These are phyloP conservation scores for Eimeria necatrix DNA, from an alignment of 169 alveolate species.

Conservation along the genomic window DNA sequence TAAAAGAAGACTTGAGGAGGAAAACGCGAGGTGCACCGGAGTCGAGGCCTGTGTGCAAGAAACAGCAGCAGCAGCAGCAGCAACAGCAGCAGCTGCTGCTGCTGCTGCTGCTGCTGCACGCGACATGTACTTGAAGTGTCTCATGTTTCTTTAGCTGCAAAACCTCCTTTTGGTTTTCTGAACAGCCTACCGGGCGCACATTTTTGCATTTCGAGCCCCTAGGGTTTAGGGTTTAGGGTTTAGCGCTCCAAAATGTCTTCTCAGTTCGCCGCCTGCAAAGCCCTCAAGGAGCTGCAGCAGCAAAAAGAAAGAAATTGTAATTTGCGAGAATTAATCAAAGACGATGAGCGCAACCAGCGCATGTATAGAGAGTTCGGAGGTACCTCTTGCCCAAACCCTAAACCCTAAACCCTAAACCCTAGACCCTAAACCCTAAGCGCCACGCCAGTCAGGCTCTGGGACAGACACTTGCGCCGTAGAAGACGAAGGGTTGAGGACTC, in stretches of 20 bases:
- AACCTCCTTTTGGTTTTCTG: not conserved
- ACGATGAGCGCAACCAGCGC: conserved; percentile 4
- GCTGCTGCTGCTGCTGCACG: not conserved
- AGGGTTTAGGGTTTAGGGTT: conserved; percentile 37
- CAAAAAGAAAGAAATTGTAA: not conserved
- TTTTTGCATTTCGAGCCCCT: not conserved
- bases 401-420: conserved; percentile 5
- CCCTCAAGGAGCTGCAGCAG: not conserved
- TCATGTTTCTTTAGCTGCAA: not conserved
- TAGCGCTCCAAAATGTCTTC: not conserved
- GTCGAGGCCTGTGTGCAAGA: not conserved
- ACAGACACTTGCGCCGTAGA: too few species aligned
- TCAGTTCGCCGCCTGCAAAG: not conserved
- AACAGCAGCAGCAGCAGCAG: conserved; percentile 30
- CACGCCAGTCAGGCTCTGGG: too few species aligned
- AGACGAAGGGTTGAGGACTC: too few species aligned
- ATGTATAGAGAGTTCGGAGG: conserved; percentile 43
- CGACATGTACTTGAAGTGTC: not conserved
- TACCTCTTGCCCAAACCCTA: conserved; percentile 20
- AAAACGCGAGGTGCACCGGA: not conserved
- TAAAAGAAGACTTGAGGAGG: too few species aligned
- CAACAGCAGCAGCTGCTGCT: not conserved
- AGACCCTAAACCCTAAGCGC: too few species aligned
- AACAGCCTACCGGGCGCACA: not conserved
- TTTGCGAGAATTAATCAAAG: not conserved